Conservation (phyloP, 176 grass and related monocot genomes). For the Oryza longistaminata region DNA sequence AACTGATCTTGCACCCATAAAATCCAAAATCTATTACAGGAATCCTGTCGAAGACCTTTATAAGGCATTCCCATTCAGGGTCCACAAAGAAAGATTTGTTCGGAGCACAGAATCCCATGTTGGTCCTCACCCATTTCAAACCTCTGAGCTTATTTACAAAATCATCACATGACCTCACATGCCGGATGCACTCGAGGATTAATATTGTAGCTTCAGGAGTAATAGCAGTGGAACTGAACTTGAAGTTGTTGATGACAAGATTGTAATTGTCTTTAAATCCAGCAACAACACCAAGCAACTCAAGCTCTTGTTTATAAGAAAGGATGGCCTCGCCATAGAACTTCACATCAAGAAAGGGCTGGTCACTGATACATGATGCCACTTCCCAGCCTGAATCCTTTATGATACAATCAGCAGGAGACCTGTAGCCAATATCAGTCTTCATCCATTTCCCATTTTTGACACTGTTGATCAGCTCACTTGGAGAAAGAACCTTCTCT, state of each 20-base stretch:
- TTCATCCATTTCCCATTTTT: slow-evolving; percentile 58
- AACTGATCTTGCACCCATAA: slow-evolving; percentile 44
- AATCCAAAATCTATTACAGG: slow-evolving; percentile 58
- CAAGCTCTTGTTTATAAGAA: slow-evolving; percentile 48
- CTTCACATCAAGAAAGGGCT: slow-evolving; percentile 56
- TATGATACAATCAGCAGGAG: slow-evolving; percentile 47
- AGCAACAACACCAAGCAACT: slow-evolving; percentile 66
- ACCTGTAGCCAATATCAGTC: slow-evolving; percentile 41
- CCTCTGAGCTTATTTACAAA: slow-evolving; percentile 42
- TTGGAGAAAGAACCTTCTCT: slow-evolving; percentile 41
- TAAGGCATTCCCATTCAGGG: slow-evolving; percentile 55
- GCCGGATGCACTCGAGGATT: slow-evolving; percentile 53
- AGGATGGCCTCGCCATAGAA: slow-evolving; percentile 53
- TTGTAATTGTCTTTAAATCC: slow-evolving; percentile 44
- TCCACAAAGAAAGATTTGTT: slow-evolving; percentile 48
- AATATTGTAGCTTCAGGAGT: slow-evolving; percentile 53
- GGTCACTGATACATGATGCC: slow-evolving; percentile 45
- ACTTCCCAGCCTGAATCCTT: slow-evolving; percentile 46
- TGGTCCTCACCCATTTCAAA: slow-evolving; percentile 63
- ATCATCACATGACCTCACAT: slow-evolving; percentile 13
- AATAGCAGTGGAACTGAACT: slow-evolving; percentile 40
- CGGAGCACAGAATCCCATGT: slow-evolving; percentile 52
- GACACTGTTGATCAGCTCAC: slow-evolving; percentile 44
- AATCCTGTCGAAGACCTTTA: slow-evolving; percentile 35
- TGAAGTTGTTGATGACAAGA: slow-evolving; percentile 57